phyloP scores from a whole-genome alignment of 2,329 filamentous ascomycete species.

The Juglanconis oblonga region DNA sequence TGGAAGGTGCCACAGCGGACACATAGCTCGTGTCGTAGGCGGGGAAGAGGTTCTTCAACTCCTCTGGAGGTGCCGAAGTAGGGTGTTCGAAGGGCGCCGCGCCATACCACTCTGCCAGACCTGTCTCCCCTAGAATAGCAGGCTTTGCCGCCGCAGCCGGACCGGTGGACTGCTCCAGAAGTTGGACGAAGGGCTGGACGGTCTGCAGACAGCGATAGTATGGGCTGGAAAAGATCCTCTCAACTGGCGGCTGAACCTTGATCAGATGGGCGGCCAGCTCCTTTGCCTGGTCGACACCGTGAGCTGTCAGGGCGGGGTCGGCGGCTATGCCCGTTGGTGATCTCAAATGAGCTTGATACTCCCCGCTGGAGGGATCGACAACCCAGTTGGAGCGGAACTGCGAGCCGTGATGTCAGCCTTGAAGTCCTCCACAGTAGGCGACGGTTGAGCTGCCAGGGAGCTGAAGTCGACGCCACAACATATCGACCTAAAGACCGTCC shows the following conservation, averaged over 20 bases:
- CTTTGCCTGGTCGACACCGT: conserved; percentile 79
- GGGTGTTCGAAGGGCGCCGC: conserved; percentile 83
- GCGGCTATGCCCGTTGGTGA: conserved; percentile 86
- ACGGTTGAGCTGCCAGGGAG: not conserved
- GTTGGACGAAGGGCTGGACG: conserved; percentile 63
- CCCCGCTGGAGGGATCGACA: conserved; percentile 76
- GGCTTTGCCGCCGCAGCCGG: conserved; percentile 17
- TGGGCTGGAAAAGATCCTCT: conserved; percentile 77
- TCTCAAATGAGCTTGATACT: conserved; percentile 68
- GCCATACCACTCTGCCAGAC: conserved; percentile 86
- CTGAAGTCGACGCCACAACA: not conserved
- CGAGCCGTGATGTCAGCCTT: conserved; percentile 12
- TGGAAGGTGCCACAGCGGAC: conserved; percentile 64
- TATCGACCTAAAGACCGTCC: not conserved
- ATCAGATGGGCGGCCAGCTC: conserved; percentile 69
- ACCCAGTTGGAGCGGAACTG: conserved; percentile 91
- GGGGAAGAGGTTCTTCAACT: conserved; percentile 68
- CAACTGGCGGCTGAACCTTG: conserved; percentile 62
- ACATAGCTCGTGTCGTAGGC: conserved; percentile 55
- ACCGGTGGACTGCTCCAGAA: conserved; percentile 28
- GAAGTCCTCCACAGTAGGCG: not conserved
- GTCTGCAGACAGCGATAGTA: conserved; percentile 90
- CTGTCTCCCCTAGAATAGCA: conserved; percentile 52
- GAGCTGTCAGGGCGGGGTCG: conserved; percentile 81
- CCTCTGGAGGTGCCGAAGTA: conserved; percentile 61